phyloP scores from a whole-genome alignment of 139 green algal species.

The Dunaliella primolecta region DNA sequence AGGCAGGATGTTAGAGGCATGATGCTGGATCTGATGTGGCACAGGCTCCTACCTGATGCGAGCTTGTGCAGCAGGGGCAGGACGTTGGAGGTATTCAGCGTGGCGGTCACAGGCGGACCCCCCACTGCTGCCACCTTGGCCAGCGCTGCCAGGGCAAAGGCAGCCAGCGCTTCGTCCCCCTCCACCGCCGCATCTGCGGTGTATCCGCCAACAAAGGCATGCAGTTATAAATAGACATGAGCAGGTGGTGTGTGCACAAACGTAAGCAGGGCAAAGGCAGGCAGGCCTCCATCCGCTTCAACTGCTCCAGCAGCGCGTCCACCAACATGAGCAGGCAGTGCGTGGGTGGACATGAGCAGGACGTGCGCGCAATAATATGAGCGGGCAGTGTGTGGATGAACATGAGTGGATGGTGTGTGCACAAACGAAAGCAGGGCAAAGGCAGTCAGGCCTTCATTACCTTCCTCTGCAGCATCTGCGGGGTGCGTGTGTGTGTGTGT shows the following conservation, averaged over 20 bases:
- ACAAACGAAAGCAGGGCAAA: background rate
- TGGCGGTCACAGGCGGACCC: constrained; percentile 15
- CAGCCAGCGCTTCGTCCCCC: constrained; percentile 30
- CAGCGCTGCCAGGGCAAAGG: constrained; percentile 33
- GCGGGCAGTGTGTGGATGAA: constrained; percentile 30
- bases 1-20: no score
- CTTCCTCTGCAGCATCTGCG: constrained; percentile 1
- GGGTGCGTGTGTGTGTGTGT: no score
- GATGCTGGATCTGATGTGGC: no score
- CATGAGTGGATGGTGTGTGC: constrained; percentile 27
- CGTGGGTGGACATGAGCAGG: no score
- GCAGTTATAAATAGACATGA: constrained; percentile 28
- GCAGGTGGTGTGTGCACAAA: constrained; percentile 22
- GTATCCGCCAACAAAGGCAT: background rate
- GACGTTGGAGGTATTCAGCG: constrained; percentile 15
- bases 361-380: no score
- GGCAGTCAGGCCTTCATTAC: constrained; percentile 22
- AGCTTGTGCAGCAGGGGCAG: constrained; percentile 39
- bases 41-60: constrained; percentile 8
- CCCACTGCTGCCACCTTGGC: constrained; percentile 12
- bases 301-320: background rate
- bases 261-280: background rate
- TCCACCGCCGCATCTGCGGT: background rate
- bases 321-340: constrained; percentile 4
- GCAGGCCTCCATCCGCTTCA: constrained; percentile 25